phyloP scores from a whole-genome alignment of 495 filamentous ascomycete species.

The Daldinia concentrica region DNA sequence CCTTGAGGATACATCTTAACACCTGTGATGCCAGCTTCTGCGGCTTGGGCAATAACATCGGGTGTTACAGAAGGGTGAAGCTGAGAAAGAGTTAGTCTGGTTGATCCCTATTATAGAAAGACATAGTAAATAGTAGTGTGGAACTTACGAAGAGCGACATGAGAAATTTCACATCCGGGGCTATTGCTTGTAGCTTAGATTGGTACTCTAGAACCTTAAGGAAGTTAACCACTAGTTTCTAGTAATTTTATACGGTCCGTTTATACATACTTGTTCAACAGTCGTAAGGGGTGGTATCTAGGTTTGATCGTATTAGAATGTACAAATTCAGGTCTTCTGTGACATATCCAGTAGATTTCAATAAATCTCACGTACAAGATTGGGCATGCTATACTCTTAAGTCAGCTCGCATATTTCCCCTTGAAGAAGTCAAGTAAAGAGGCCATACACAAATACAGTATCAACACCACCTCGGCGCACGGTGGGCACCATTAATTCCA shows the following conservation, averaged over 20 bases:
- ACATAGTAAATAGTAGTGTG: background rate
- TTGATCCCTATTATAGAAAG: background rate
- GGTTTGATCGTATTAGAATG: slow-evolving; percentile 1
- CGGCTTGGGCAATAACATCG: slow-evolving; percentile 78
- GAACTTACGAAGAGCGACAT: slow-evolving; percentile 80
- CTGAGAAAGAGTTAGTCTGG: slow-evolving; percentile 19
- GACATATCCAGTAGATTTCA: slow-evolving; percentile 16
- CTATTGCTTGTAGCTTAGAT: slow-evolving; percentile 69
- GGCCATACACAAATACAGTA: slow-evolving; percentile 71
- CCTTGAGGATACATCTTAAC: slow-evolving; percentile 76
- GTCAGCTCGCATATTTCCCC: slow-evolving; percentile 17
- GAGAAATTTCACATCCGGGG: slow-evolving; percentile 78
- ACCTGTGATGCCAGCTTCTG: slow-evolving; percentile 68
- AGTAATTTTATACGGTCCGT: background rate
- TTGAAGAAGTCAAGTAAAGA: slow-evolving; percentile 5
- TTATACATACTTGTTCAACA: slow-evolving; percentile 29
- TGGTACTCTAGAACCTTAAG: slow-evolving; percentile 81
- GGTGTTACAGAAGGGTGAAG: slow-evolving; percentile 77
- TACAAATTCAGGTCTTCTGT: background rate
- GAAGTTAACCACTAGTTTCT: slow-evolving; percentile 65
- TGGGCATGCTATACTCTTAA: slow-evolving; percentile 46
- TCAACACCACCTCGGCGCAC: slow-evolving; percentile 76
- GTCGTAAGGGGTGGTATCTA: slow-evolving; percentile 36
- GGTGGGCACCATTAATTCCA: slow-evolving; percentile 80
- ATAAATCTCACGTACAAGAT: slow-evolving; percentile 55